These are phyloP conservation scores for Geranomyces variabilis DNA, from an alignment of 192 early-diverging fungal species.

Conservation along the genomic window DNA sequence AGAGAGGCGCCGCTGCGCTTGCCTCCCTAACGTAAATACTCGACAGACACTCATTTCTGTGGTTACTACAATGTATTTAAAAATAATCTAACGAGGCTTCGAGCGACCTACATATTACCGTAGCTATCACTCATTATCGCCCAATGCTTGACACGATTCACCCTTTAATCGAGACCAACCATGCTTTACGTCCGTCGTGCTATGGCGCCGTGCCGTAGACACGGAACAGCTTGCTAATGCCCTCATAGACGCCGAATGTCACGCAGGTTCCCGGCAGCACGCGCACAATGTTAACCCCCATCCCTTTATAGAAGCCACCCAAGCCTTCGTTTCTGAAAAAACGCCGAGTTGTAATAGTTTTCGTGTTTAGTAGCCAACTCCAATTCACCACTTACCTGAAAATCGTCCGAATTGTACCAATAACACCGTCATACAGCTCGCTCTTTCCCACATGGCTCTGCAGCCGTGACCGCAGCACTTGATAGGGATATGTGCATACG, in stretches of 20 bases:
- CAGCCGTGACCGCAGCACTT: conserved; percentile 84
- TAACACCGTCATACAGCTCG: conserved; percentile 65
- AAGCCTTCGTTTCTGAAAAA: conserved; percentile 67
- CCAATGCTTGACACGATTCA: too few relatives aligned
- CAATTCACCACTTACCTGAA: conserved; percentile 37
- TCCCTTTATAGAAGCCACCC: conserved; percentile 88
- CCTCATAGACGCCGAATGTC: conserved; percentile 96
- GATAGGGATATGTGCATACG: conserved; percentile 90
- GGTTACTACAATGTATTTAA: too few relatives aligned
- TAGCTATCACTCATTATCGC: too few relatives aligned
- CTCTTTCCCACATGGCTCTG: conserved; percentile 56
- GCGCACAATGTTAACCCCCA: conserved; percentile 82
- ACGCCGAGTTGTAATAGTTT: not conserved
- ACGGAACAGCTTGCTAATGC: conserved; percentile 24
- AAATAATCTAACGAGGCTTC: too few relatives aligned
- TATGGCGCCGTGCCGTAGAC: conserved; percentile 12
- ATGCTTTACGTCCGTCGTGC: too few relatives aligned
- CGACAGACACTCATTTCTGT: too few relatives aligned
- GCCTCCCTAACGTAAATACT: conserved; percentile 38
- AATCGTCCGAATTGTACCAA: conserved; percentile 73
- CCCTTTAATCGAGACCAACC: too few relatives aligned
- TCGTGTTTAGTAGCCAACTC: too few relatives aligned
- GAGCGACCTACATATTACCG: too few relatives aligned
- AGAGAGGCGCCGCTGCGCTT: conserved; percentile 63
- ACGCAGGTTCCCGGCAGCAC: conserved; percentile 92